phyloP scores from a whole-genome alignment of 2,329 filamentous ascomycete species.

The Phoma sp. region DNA sequence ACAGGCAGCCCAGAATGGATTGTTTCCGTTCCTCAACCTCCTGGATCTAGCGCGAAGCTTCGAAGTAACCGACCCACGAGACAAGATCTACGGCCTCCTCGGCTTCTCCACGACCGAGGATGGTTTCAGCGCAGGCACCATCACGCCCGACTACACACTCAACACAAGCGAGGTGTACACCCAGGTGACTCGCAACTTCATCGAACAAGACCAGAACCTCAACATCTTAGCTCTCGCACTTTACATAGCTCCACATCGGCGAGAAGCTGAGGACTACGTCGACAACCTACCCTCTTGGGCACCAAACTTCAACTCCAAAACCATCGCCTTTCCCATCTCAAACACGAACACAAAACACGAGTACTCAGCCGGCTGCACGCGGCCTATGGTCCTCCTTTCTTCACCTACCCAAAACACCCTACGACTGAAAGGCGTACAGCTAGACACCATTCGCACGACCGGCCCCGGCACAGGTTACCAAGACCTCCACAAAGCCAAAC shows the following conservation, averaged over 20 bases:
- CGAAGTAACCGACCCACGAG: constrained; percentile 22
- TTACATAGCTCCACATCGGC: background rate
- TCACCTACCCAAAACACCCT: background rate
- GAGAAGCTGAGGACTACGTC: background rate
- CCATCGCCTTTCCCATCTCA: constrained; percentile 6
- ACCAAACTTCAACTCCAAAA: constrained; percentile 21
- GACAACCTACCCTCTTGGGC: constrained; percentile 23
- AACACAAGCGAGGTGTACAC: constrained; percentile 19
- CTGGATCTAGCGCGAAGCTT: constrained; percentile 21
- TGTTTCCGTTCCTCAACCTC: constrained; percentile 20
- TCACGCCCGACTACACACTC: constrained; percentile 19
- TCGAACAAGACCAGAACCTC: constrained; percentile 12
- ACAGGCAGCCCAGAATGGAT: background rate
- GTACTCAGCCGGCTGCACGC: constrained; percentile 4
- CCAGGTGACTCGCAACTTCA: constrained; percentile 7
- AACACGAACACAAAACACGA: constrained; percentile 3
- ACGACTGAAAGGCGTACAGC: constrained; percentile 3
- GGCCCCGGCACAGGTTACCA: background rate
- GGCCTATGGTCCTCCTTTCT: background rate
- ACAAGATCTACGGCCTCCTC: constrained; percentile 29
- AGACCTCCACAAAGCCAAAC: background rate
- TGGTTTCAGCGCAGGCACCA: background rate
- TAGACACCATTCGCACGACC: constrained; percentile 8
- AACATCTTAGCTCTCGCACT: constrained; percentile 16
- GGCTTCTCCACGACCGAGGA: constrained; percentile 12